Conservation (phyloP, 106 monocot genomes). For the Triglochin maritima region DNA sequence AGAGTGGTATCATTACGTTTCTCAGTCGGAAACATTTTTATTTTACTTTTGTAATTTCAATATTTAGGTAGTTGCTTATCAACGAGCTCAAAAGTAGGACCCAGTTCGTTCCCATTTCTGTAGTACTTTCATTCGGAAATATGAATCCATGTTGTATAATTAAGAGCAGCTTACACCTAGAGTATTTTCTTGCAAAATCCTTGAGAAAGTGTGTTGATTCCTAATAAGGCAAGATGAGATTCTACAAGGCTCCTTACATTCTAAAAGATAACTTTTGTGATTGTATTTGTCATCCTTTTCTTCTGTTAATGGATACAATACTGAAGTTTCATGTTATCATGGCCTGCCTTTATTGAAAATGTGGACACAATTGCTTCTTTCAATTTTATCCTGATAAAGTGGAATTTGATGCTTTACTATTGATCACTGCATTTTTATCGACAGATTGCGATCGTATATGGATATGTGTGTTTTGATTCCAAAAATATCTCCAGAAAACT, state of each 20-base stretch:
- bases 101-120: neutral
- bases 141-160: neutral
- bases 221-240: too few species aligned
- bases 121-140: neutral
- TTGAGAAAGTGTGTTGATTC: neutral
- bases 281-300: neutral
- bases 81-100: too few species aligned
- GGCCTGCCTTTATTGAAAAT: too few species aligned
- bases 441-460: slow-evolving; percentile 75
- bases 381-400: neutral
- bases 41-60: too few species aligned
- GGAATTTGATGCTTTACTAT: neutral
- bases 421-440: slow-evolving; percentile 2
- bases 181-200: neutral
- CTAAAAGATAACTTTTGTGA: neutral
- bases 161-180: too few species aligned
- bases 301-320: neutral
- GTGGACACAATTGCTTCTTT: neutral
- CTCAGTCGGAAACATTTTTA: too few species aligned
- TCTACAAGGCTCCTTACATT: neutral
- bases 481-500: slow-evolving; percentile 47
- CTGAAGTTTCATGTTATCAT: too few species aligned
- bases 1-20: neutral
- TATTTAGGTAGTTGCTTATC: too few species aligned
- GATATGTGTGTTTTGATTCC: slow-evolving; percentile 89